Base-by-base conservation (phyloP, 2,329 filamentous ascomycete species). In the Claviceps paspali region DNA sequence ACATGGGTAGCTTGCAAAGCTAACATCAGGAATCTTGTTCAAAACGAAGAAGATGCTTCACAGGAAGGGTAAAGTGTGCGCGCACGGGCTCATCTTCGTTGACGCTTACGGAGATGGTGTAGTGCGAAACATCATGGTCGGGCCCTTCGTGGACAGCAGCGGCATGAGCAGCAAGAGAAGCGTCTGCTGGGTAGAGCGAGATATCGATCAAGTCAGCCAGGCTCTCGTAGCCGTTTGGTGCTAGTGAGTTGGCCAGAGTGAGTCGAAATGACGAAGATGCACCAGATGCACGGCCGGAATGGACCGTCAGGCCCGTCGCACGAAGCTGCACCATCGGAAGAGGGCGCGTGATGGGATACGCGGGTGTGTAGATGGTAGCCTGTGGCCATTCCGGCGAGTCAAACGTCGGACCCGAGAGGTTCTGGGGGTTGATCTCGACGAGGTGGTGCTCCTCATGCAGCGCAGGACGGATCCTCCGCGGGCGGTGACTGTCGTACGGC, bases 331-430 rank as follows among this genome's bases (percentile, higher is more conserved):
- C 19, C 14, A 21, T 26, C 11, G 36, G 36, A 12, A 33, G 15
- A n/a, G 36, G 30, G 12, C 36, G 36, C n/a, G 29, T 33, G 31
- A 35, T 38, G 31, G 37, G 37, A 29, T 34, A n/a, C 9, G 14
- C 14, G 7, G 37, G 21, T 10, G 37, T 35, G 14, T 39, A 35
- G 6, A 35, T 23, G 14, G 12, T 21, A 10, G 22, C 28, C 12
- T 22, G 15, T 6, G 38, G 27, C 38, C 38, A 39, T 5, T 4
- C 11, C 11, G 27, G 32, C 35, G 27, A 17, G 15, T 31, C 18
- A 6, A 19, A 27, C 8, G 29, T 6, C 18, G 8, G 17, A 9
- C 15, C 3, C 12, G 23, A 23, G 17, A 33, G 14, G 2, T 29
- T 29, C 3, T 34, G 5, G 10, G 9, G 18, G 3, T 11, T 23